Conservation (phyloP, 2,329 filamentous ascomycete species). For the Phyllosticta capitalensis region DNA sequence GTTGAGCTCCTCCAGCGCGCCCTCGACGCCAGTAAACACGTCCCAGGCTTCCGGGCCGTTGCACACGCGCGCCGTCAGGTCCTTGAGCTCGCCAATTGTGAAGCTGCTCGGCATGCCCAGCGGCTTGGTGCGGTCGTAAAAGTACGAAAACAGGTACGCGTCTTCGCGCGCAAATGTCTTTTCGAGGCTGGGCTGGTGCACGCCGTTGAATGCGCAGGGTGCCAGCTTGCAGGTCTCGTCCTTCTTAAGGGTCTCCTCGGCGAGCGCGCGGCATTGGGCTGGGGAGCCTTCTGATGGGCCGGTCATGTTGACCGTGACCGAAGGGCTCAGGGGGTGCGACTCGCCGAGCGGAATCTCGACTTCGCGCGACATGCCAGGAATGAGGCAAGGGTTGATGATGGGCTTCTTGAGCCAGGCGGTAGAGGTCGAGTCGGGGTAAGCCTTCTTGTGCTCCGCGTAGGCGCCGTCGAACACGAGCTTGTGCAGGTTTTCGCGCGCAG, state of each 20-base stretch:
- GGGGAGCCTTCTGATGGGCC: constrained; percentile 67
- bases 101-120: constrained; percentile 98
- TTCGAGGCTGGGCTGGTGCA: constrained; percentile 83
- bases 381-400: constrained; percentile 77
- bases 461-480: constrained; percentile 63
- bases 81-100: constrained; percentile 80
- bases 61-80: constrained; percentile 78
- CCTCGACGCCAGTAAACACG: constrained; percentile 65
- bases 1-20: constrained; percentile 68
- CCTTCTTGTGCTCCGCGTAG: constrained; percentile 48
- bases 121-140: constrained; percentile 87
- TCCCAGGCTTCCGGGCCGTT: constrained; percentile 69
- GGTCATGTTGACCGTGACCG: constrained; percentile 71
- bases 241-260: constrained; percentile 86
- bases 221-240: constrained; percentile 69
- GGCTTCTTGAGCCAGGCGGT: constrained; percentile 57
- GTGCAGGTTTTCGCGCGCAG: constrained; percentile 81
- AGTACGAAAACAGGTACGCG: constrained; percentile 95
- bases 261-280: constrained; percentile 79
- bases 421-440: constrained; percentile 8
- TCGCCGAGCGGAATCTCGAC: constrained; percentile 63
- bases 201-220: constrained; percentile 97
- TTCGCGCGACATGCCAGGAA: constrained; percentile 64
- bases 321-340: constrained; percentile 54
- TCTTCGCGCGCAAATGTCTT: constrained; percentile 91